Conservation (phyloP, 371 early-diverging fungal genomes). For the Mucor velutinosus region DNA sequence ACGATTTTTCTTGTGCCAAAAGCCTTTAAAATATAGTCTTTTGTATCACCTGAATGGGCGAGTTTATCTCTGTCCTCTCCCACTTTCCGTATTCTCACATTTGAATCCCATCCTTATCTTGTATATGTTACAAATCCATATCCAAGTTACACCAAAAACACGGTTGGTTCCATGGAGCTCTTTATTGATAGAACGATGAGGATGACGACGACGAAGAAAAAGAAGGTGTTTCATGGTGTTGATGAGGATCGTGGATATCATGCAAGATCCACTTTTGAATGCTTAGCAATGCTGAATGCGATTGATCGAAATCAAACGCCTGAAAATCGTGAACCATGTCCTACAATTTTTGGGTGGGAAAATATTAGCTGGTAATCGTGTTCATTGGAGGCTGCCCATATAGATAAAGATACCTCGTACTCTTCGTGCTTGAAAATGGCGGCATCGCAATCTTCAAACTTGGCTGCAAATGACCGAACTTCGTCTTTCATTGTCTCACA, state of each 20-base stretch:
- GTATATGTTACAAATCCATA: neutral
- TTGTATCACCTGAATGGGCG: neutral
- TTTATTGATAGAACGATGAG: neutral
- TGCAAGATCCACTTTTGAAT: constrained; percentile 9
- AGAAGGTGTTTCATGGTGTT: neutral
- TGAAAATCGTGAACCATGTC: constrained; percentile 53
- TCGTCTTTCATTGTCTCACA: constrained; percentile 55
- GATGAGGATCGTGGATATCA: neutral
- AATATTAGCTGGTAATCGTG: neutral
- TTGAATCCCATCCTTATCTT: neutral
- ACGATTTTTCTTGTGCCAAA: neutral
- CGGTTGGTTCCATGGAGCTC: neutral
- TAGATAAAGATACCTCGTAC: constrained; percentile 18
- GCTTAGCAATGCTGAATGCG: constrained; percentile 26
- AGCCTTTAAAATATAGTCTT: neutral
- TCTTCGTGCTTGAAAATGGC: constrained; percentile 15
- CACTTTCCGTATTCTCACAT: neutral
- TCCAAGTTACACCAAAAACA: neutral
- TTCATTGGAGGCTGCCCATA: neutral
- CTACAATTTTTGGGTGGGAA: neutral
- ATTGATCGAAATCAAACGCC: constrained; percentile 33
- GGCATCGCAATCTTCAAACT: constrained; percentile 1
- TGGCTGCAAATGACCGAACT: constrained; percentile 8
- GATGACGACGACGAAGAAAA: neutral
- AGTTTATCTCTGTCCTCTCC: neutral